Conservation (phyloP, 306 rosid genomes). For the Amphicarpaea edgeworthii region DNA sequence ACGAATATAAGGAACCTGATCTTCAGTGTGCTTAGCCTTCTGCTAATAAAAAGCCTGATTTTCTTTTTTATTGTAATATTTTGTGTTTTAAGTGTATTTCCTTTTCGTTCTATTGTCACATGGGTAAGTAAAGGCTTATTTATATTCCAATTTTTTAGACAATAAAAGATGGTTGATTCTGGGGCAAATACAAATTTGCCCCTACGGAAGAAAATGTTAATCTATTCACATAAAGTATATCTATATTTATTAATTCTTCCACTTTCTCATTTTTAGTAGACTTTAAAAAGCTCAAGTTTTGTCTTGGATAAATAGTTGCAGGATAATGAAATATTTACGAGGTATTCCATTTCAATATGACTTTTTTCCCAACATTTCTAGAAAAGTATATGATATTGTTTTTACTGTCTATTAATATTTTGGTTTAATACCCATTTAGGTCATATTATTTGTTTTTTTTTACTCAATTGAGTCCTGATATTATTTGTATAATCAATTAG, state of each 20-base stretch:
- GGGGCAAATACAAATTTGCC: background rate
- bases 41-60: slow-evolving; percentile 15
- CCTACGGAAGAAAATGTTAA: background rate
- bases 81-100: too few species aligned
- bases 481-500: too few species aligned
- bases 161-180: slow-evolving; percentile 4
- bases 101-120: too few species aligned
- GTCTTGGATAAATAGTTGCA: background rate
- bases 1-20: slow-evolving; percentile 6
- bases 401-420: background rate
- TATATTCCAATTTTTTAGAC: background rate
- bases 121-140: too few species aligned
- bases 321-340: slow-evolving; percentile 3
- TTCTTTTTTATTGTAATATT: background rate
- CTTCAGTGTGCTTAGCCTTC: slow-evolving; percentile 3
- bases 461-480: too few species aligned
- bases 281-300: slow-evolving; percentile 1
- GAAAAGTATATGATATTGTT: slow-evolving; percentile 6
- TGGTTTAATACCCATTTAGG: too few species aligned
- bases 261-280: background rate
- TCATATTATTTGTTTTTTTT: too few species aligned
- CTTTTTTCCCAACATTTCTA: background rate
- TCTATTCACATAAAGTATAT: background rate
- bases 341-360: background rate
- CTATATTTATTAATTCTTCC: slow-evolving; percentile 14